phyloP scores from a whole-genome alignment of 2,329 filamentous ascomycete genomes.

The Davidsoniella neocaledoniae region DNA sequence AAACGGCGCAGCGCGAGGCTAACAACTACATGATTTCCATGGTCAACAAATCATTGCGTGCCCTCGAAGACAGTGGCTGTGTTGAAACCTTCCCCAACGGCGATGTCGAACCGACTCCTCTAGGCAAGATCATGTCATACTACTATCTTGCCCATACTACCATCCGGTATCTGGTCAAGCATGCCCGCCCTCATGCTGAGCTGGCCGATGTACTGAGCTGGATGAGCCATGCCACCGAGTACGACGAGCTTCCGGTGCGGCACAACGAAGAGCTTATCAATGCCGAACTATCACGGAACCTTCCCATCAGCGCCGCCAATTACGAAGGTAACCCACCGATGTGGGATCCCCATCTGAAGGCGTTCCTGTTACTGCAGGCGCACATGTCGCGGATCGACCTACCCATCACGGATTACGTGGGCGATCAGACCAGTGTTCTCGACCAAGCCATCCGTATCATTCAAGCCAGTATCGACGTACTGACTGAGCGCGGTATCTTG shows the following conservation, averaged over 20 bases:
- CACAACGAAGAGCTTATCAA: conserved; percentile 99
- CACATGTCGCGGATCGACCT: conserved; percentile 87
- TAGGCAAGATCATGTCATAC: conserved; percentile 98
- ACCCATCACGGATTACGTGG: conserved; percentile 92
- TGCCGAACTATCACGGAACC: conserved; percentile 64
- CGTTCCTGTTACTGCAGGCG: conserved; percentile 83
- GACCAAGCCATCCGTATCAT: conserved; percentile 96
- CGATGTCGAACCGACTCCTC: conserved; percentile 72
- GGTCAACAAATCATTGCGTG: conserved; percentile 69
- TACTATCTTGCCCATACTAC: conserved; percentile 96
- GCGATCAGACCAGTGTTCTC: conserved; percentile 75
- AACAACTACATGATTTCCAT: conserved; percentile 92
- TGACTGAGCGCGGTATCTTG: conserved; percentile 74
- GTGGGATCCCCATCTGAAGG: conserved; percentile 98
- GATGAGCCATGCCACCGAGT: conserved; percentile 89
- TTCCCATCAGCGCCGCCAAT: conserved; percentile 43
- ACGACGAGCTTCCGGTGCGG: conserved; percentile 90
- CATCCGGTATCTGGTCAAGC: conserved; percentile 63
- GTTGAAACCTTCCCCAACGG: conserved; percentile 71
- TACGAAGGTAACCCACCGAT: conserved; percentile 57
- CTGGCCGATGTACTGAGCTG: conserved; percentile 75
- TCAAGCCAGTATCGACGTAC: conserved; percentile 83
- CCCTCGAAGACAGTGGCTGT: conserved; percentile 72
- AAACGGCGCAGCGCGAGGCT: conserved; percentile 58
- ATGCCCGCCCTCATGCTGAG: conserved; percentile 56